phyloP scores from a whole-genome alignment of 1,284 basidiomycete species.

The Chiua sp. region DNA sequence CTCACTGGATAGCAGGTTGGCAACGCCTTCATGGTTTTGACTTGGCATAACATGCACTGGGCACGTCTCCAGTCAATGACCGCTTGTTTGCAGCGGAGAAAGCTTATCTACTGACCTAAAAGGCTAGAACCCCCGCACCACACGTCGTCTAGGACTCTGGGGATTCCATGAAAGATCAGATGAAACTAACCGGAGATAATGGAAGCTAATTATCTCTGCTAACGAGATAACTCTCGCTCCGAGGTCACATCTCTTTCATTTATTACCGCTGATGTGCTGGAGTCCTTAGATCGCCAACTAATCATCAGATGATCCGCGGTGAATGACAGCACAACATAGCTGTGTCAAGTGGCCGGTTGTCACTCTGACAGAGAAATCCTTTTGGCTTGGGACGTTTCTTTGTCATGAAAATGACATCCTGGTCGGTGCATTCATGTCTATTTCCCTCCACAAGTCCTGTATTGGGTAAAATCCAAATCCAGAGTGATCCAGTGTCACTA shows the following conservation, averaged over 20 bases:
- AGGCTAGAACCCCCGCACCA: neutral
- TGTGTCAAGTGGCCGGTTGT: neutral
- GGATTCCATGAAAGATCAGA: too few relatives aligned
- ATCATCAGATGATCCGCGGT: neutral
- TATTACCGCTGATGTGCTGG: neutral
- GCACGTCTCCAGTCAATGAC: neutral
- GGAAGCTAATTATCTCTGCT: too few relatives aligned
- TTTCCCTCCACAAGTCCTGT: neutral
- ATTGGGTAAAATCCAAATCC: neutral
- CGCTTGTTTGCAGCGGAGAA: neutral
- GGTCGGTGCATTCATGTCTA: neutral
- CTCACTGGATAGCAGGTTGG: neutral
- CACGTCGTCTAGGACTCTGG: neutral
- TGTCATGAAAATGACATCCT: slow-evolving; percentile 7
- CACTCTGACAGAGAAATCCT: neutral
- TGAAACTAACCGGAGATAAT: too few relatives aligned
- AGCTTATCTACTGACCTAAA: neutral
- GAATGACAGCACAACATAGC: neutral
- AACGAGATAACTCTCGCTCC: neutral
- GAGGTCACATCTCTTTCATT: neutral
- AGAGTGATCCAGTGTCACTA: neutral
- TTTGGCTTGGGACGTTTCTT: neutral
- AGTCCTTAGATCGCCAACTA: neutral
- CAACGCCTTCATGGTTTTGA: neutral
- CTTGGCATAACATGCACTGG: neutral